phyloP scores from a whole-genome alignment of 805 yeast genomes.

The Candida boleticola region DNA sequence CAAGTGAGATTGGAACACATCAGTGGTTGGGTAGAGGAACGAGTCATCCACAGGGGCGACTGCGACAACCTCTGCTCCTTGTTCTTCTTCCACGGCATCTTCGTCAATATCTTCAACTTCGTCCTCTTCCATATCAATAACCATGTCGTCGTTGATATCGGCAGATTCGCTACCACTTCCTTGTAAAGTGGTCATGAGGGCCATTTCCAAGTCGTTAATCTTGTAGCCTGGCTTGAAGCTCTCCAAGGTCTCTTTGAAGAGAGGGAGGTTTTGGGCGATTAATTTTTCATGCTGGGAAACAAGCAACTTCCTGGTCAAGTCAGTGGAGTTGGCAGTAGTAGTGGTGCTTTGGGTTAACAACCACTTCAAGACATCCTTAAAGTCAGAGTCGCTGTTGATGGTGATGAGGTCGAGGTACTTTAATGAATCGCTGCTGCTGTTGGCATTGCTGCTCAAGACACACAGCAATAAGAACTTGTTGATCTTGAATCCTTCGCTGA shows the following conservation, averaged over 20 bases:
- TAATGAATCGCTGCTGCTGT: not conserved
- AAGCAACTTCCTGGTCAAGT: slow-evolving; percentile 11
- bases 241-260: slow-evolving; percentile 20
- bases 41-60: not conserved
- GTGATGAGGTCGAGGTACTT: not conserved
- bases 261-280: slow-evolving; percentile 17
- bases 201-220: slow-evolving; percentile 47
- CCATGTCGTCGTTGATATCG: slow-evolving; percentile 23
- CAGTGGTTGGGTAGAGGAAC: not conserved
- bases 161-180: slow-evolving; percentile 17
- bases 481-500: slow-evolving; percentile 23
- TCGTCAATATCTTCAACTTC: slow-evolving; percentile 19
- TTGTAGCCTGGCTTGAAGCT: slow-evolving; percentile 14
- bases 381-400: not conserved
- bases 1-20: not conserved
- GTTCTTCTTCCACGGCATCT: slow-evolving; percentile 16
- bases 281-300: slow-evolving; percentile 21
- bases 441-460: not conserved
- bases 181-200: slow-evolving; percentile 61
- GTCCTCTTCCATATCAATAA: slow-evolving; percentile 15
- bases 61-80: not conserved
- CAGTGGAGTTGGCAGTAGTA: not conserved
- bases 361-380: not conserved
- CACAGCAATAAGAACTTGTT: slow-evolving; percentile 29
- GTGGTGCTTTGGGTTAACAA: not conserved